Evolutionary conservation across 139 green algal species (phyloP).

Genomic region (Asterochloris sp.): DNA sequence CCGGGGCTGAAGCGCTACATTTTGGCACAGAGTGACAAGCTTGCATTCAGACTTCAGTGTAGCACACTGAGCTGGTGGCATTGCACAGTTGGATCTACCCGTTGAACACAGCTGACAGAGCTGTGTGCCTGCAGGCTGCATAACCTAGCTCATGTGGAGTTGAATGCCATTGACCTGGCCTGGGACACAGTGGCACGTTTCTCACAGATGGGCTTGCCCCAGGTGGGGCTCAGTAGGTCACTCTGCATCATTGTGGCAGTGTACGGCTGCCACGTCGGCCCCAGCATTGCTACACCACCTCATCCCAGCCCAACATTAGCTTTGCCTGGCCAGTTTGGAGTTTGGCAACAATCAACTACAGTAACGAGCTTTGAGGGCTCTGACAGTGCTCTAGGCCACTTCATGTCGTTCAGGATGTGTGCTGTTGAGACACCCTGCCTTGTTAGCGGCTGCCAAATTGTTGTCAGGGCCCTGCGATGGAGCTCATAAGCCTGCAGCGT

Average conservation of each 20-base stretch:
- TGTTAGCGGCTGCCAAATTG: too few relatives aligned
- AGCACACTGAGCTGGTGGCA: not conserved
- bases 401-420: too few relatives aligned
- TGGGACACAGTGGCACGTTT: slow-evolving; percentile 81
- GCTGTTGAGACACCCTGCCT: too few relatives aligned
- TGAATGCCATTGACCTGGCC: slow-evolving; percentile 87
- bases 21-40: not conserved
- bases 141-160: slow-evolving; percentile 77
- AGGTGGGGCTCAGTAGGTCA: not conserved
- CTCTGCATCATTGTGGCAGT: not conserved
- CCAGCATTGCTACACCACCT: too few relatives aligned
- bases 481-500: too few relatives aligned
- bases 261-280: not conserved
- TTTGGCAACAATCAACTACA: too few relatives aligned
- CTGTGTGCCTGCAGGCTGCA: slow-evolving; percentile 41
- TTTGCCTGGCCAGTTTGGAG: too few relatives aligned
- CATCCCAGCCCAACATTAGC: too few relatives aligned
- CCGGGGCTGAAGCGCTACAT: not conserved
- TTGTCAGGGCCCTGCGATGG: too few relatives aligned
- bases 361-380: too few relatives aligned
- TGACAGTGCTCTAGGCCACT: too few relatives aligned
- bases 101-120: not conserved
- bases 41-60: too few relatives aligned
- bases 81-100: not conserved
- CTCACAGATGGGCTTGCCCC: slow-evolving; percentile 31